Evolutionary conservation across 2,329 filamentous ascomycete species (phyloP).

Genomic region (Ophioceras dolichostomum): DNA sequence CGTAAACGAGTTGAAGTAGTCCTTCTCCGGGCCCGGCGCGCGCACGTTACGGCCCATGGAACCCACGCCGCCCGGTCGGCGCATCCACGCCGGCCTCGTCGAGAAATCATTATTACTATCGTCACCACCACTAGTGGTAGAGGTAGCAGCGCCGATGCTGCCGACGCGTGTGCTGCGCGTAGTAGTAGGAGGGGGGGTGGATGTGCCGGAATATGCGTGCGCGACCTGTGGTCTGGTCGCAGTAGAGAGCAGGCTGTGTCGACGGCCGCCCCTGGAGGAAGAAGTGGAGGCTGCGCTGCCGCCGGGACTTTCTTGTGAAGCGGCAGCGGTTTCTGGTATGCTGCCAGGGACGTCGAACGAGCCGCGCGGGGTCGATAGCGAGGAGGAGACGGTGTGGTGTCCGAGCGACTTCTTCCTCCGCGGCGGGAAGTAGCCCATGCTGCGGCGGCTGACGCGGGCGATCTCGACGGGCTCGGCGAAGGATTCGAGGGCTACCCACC

Average conservation of each 20-base stretch:
- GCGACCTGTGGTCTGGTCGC: conserved; percentile 20
- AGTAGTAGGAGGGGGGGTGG: conserved; percentile 18
- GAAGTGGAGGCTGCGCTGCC: conserved; percentile 21
- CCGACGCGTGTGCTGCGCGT: conserved; percentile 22
- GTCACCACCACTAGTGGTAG: not conserved
- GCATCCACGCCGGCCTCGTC: conserved; percentile 48
- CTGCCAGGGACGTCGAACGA: conserved; percentile 46
- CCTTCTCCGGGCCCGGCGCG: conserved; percentile 69
- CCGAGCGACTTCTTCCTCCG: conserved; percentile 74
- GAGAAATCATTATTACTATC: conserved; percentile 14
- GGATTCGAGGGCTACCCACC: conserved; percentile 75
- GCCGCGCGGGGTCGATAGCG: conserved; percentile 53
- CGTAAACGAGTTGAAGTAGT: conserved; percentile 74
- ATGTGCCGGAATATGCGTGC: conserved; percentile 9
- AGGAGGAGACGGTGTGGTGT: conserved; percentile 53
- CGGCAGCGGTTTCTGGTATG: conserved; percentile 22
- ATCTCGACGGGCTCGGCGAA: conserved; percentile 64
- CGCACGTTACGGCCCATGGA: conserved; percentile 61
- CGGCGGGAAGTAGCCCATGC: conserved; percentile 85
- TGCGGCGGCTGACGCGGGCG: conserved; percentile 65
- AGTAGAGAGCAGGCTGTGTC: conserved; percentile 24
- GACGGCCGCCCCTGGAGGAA: no score
- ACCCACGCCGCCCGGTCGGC: conserved; percentile 79
- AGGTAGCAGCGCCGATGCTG: conserved; percentile 21
- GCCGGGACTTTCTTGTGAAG: conserved; percentile 18